These are phyloP conservation scores for Phycomyces blakesleeanus DNA, from an alignment of 192 early-diverging fungal species.

Conservation along the genomic window DNA sequence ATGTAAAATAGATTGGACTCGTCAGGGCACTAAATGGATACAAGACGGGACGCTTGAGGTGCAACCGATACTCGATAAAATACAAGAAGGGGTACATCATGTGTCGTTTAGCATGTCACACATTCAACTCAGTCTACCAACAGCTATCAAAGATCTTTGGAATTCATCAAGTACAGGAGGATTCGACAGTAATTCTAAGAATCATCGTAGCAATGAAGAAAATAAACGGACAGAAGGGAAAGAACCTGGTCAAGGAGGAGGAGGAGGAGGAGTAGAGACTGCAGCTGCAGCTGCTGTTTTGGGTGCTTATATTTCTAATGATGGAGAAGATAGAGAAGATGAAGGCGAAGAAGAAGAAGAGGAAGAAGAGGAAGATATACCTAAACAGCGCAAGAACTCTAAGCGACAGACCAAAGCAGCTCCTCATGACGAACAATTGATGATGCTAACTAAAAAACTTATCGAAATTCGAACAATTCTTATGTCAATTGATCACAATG, in stretches of 20 bases:
- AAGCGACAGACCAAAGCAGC: slow-evolving; percentile 24
- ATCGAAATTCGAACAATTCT: slow-evolving; percentile 94
- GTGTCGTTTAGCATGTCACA: slow-evolving; percentile 37
- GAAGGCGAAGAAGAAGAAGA: slow-evolving; percentile 26
- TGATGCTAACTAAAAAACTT: slow-evolving; percentile 87
- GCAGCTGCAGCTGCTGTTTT: too few species aligned
- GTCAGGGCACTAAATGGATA: slow-evolving; percentile 35
- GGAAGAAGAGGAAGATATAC: slow-evolving; percentile 43
- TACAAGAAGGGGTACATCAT: slow-evolving; percentile 35
- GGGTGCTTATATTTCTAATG: neutral
- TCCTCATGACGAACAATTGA: slow-evolving; percentile 73
- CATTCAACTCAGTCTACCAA: slow-evolving; percentile 38
- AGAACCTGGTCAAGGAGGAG: slow-evolving; percentile 20
- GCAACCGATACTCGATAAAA: slow-evolving; percentile 30
- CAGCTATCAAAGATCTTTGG: slow-evolving; percentile 26
- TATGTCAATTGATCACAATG: slow-evolving; percentile 76
- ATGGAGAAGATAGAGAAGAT: neutral
- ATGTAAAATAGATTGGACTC: slow-evolving; percentile 27
- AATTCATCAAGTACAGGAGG: neutral
- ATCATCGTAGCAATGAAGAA: slow-evolving; percentile 13
- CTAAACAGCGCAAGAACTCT: slow-evolving; percentile 30
- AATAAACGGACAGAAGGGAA: slow-evolving; percentile 27
- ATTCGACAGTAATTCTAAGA: neutral
- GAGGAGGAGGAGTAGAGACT: slow-evolving; percentile 10
- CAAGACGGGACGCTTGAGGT: slow-evolving; percentile 33